phyloP scores from a whole-genome alignment of 768 basidiomycete genomes.

The Tulasnella sp. region DNA sequence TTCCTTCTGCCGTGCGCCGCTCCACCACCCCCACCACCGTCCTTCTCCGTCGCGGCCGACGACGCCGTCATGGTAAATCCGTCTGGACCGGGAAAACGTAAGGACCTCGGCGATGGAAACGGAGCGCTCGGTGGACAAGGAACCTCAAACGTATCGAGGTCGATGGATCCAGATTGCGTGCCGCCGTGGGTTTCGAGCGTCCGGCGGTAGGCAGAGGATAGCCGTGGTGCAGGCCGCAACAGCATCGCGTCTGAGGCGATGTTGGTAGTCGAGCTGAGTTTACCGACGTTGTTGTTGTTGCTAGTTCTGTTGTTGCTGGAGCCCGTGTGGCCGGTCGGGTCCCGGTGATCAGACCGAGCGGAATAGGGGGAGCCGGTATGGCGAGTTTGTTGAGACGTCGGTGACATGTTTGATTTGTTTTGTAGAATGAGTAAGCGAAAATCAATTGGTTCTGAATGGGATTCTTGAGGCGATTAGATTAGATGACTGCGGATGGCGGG shows the following conservation, averaged over 20 bases:
- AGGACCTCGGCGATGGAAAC: not conserved
- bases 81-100: not conserved
- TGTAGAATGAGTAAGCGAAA: not conserved
- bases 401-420: too few relatives aligned
- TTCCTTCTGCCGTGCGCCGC: not conserved
- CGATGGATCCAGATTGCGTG: not conserved
- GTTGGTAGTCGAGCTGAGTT: not conserved
- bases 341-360: not conserved
- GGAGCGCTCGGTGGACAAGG: constrained; percentile 1
- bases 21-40: too few relatives aligned
- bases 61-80: not conserved
- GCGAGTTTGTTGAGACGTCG: not conserved
- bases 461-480: not conserved
- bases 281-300: not conserved
- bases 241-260: not conserved
- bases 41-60: not conserved
- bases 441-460: not conserved
- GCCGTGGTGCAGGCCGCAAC: not conserved
- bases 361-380: not conserved
- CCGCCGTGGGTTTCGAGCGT: not conserved
- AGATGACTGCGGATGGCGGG: not conserved
- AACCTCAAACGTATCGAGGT: constrained; percentile 10
- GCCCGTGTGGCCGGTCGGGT: not conserved
- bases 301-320: not conserved
- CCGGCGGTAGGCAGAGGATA: constrained; percentile 2